Base-by-base conservation (phyloP, 345 rosid genomes). In the Iberis pinnata region DNA sequence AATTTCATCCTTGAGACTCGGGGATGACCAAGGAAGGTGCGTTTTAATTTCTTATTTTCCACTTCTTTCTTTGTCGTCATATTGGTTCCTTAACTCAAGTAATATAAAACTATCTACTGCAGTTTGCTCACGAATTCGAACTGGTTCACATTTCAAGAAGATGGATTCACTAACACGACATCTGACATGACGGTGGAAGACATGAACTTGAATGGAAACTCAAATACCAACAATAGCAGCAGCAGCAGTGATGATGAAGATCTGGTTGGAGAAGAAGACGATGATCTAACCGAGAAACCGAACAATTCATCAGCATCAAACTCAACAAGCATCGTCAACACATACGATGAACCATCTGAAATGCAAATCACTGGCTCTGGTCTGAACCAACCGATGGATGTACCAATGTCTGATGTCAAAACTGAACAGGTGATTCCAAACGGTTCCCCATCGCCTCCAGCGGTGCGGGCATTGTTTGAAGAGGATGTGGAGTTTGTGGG, bases 401-500 rank as follows among this genome's bases (percentile, higher is more conserved):
- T 61, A 32, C 74, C 57, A 55, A 56, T 60, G 12, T 51, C 72
- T 2, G 73, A 71, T 51, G 69, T 47, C 33, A 58, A 62, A 55
- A 42, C 82, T 2, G 88, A 80, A 48, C 50, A 77, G 0, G 24
- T 46, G 11, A 64, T 83, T 29, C 72, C 89, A 55, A 83, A 88
- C 53, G 89, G 88, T 25, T 71, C 79, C 8, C 36, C 75, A 2
- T 36, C 64, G 14, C 70, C 89, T 39, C 52, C 77, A 9, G 40
- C 79, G 2, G 73, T 71, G 4, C 78, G 79, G 12, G 83, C 95
- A 36, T 60, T 92, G 57, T 88, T 92, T 15, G 98, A 88, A 64
- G 98, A 88, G 73, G 98, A 92, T 64, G 90, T 92, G 43, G 98
- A 92, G 68, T 88, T 85, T 61, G 95, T 92, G 5, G 98, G 98